phyloP scores from a whole-genome alignment of 179 eudicot species.

The Amaranthus tricolor region DNA sequence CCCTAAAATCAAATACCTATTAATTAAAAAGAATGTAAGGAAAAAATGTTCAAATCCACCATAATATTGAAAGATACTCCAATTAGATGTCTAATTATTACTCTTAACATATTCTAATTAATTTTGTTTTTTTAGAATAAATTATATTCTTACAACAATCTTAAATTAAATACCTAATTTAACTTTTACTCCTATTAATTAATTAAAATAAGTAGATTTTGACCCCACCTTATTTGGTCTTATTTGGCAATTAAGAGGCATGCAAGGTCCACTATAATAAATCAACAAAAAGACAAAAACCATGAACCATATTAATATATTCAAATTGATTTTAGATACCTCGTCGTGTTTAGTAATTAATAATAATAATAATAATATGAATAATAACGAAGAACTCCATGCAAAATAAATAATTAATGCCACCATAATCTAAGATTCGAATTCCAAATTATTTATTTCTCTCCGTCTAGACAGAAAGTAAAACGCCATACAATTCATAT shows the following conservation, averaged over 20 bases:
- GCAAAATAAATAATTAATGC: constrained; percentile 10
- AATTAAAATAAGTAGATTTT: constrained; percentile 1
- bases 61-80: too few species aligned
- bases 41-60: too few species aligned
- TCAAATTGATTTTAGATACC: constrained; percentile 8
- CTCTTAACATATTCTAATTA: too few species aligned
- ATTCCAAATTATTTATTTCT: background rate
- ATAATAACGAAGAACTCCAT: constrained; percentile 10
- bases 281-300: constrained; percentile 20
- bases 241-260: constrained; percentile 11
- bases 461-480: too few species aligned
- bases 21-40: too few species aligned
- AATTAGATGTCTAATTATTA: too few species aligned
- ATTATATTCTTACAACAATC: too few species aligned
- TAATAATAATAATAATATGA: constrained; percentile 18
- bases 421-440: constrained; percentile 14
- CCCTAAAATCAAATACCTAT: too few species aligned
- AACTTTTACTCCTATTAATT: background rate
- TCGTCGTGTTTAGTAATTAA: constrained; percentile 11
- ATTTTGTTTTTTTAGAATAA: too few species aligned
- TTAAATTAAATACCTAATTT: too few species aligned
- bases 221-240: constrained; percentile 19
- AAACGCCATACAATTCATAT: too few species aligned
- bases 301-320: constrained; percentile 10
- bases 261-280: constrained; percentile 1